Evolutionary conservation across 306 rosid species (phyloP).

Genomic region (Purshia tridentata): DNA sequence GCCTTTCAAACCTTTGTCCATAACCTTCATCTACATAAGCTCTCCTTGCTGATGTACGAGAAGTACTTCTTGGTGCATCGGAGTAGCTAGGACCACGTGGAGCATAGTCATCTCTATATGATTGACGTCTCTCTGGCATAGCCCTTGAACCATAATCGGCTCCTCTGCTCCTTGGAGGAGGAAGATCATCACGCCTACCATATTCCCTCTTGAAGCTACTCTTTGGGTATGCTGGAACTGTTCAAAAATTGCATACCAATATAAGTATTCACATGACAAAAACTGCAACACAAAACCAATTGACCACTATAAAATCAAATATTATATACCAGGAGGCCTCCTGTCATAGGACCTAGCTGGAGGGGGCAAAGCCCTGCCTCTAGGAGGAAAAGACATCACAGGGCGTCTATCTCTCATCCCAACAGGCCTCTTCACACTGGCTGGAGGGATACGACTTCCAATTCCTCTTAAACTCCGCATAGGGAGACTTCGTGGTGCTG

Average conservation of each 20-base stretch:
- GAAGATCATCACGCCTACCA: slow-evolving; percentile 74
- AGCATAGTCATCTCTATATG: slow-evolving; percentile 73
- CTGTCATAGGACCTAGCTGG: slow-evolving; percentile 78
- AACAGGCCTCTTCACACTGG: slow-evolving; percentile 56
- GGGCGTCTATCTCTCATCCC: slow-evolving; percentile 84
- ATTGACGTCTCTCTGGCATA: slow-evolving; percentile 67
- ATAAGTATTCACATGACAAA: slow-evolving; percentile 4
- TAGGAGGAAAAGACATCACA: slow-evolving; percentile 53
- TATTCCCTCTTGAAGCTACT: slow-evolving; percentile 80
- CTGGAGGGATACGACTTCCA: slow-evolving; percentile 64
- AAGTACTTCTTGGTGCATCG: slow-evolving; percentile 66
- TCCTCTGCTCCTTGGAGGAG: slow-evolving; percentile 82
- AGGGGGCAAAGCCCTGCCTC: slow-evolving; percentile 73
- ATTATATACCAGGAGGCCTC: slow-evolving; percentile 71
- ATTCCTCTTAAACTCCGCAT: slow-evolving; percentile 66
- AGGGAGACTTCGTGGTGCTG: slow-evolving; percentile 59
- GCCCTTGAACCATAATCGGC: slow-evolving; percentile 77
- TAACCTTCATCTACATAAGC: slow-evolving; percentile 86
- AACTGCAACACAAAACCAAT: slow-evolving; percentile 7
- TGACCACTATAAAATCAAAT: not conserved
- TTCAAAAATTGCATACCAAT: slow-evolving; percentile 5
- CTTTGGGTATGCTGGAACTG: slow-evolving; percentile 75
- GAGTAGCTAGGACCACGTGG: slow-evolving; percentile 66
- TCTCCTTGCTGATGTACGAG: slow-evolving; percentile 71
- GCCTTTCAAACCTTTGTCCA: slow-evolving; percentile 75